A percentile compares a stretch with the other conserved stretches of the same genome.
These are phyloP conservation scores for Pilasporangium apinafurcum DNA, from an alignment of 352 stramenopile genomes.

Conservation along the genomic window DNA sequence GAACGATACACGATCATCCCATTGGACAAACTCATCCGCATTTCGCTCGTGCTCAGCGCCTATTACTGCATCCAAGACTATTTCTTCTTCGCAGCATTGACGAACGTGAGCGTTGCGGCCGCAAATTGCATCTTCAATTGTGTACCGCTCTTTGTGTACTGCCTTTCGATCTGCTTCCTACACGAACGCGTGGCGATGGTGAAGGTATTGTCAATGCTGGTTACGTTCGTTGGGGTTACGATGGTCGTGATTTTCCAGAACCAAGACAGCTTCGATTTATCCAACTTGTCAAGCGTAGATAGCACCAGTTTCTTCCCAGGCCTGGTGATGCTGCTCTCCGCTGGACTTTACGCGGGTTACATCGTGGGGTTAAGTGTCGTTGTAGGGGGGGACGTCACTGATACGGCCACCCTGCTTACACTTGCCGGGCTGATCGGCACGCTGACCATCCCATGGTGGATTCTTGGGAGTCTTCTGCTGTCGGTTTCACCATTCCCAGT, in stretches of 20 bases:
- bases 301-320: slow-evolving; percentile 26
- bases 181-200: slow-evolving; percentile 21
- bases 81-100: slow-evolving; percentile 50
- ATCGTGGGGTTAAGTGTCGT: slow-evolving; percentile 32
- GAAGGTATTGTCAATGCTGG: slow-evolving; percentile 35
- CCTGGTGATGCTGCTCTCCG: slow-evolving; percentile 35
- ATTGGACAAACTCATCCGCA: slow-evolving; percentile 13
- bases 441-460: slow-evolving; percentile 40
- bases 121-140: slow-evolving; percentile 54
- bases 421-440: slow-evolving; percentile 36
- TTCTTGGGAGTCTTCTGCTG: slow-evolving; percentile 32
- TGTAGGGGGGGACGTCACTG: slow-evolving; percentile 30
- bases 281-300: slow-evolving; percentile 8
- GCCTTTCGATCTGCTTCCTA: slow-evolving; percentile 57
- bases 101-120: slow-evolving; percentile 33
- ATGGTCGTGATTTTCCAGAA: slow-evolving; percentile 40
- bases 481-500: slow-evolving; percentile 24
- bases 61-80: slow-evolving; percentile 51
- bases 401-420: slow-evolving; percentile 40
- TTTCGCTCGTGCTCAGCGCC: slow-evolving; percentile 28
- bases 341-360: slow-evolving; percentile 38
- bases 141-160: slow-evolving; percentile 59
- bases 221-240: slow-evolving; percentile 34
- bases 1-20: slow-evolving; percentile 28
- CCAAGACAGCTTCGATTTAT: slow-evolving; percentile 12